A percentile compares a stretch with the other conserved stretches of the same genome.
phyloP scores from a whole-genome alignment of 2,329 filamentous ascomycete species.

The Neoascochyta sp. region DNA sequence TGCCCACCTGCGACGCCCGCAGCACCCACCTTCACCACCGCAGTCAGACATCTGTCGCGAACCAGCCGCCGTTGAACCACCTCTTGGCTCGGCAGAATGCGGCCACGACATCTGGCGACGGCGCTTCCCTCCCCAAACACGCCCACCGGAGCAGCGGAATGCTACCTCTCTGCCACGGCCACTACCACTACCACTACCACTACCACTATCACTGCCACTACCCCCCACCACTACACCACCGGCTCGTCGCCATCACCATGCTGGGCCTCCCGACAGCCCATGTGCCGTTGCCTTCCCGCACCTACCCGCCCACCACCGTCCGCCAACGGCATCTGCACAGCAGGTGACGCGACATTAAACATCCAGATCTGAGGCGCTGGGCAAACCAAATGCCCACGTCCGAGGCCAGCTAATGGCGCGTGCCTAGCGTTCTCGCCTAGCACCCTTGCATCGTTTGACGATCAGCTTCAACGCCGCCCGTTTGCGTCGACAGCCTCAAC shows the following conservation, averaged over 20 bases:
- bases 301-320: no score
- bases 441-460: conserved; percentile 1
- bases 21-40: conserved; percentile 1
- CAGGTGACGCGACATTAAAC: conserved; percentile 17
- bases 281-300: no score
- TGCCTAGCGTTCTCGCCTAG: conserved; percentile 1
- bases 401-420: no score
- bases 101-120: conserved; percentile 1
- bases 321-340: conserved; percentile 8
- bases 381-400: no score
- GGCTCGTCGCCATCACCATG: neutral
- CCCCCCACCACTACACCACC: conserved; percentile 1
- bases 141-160: no score
- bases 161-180: neutral
- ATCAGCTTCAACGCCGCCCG: conserved; percentile 1
- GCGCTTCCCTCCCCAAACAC: no score
- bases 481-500: conserved; percentile 2
- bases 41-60: conserved; percentile 1
- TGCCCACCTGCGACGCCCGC: conserved; percentile 6
- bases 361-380: no score
- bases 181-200: neutral
- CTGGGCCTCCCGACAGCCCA: neutral
- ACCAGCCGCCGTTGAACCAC: neutral
- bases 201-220: neutral
- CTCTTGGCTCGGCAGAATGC: conserved; percentile 5